Evolutionary conservation across 2,329 filamentous ascomycete genomes (phyloP).

Genomic region (Fusarium tjaetaba): DNA sequence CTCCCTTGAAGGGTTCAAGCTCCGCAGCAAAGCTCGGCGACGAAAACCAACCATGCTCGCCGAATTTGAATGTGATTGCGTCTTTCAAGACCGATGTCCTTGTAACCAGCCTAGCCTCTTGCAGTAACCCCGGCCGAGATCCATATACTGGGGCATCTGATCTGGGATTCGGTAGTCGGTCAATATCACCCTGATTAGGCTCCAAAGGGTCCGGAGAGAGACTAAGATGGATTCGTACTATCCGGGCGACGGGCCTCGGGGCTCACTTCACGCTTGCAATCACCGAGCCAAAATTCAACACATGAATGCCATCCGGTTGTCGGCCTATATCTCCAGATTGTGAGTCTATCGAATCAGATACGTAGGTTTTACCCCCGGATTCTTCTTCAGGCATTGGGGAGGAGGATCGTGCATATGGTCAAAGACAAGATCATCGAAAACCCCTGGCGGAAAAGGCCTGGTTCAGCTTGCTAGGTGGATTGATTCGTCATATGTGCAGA

Average conservation of each 20-base stretch:
- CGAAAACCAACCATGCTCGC: not conserved
- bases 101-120: not conserved
- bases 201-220: not conserved
- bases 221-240: not conserved
- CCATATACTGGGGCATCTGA: not conserved
- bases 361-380: not conserved
- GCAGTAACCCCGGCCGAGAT: not conserved
- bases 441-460: not conserved
- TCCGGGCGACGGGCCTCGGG: not conserved
- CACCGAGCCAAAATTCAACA: fast-evolving
- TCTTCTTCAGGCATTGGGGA: fast-evolving
- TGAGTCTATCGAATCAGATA: not conserved
- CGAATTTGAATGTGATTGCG: not conserved
- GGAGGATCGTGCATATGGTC: not conserved
- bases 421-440: not conserved
- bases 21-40: not conserved
- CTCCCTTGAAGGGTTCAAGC: not conserved
- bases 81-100: not conserved
- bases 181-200: not conserved
- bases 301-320: not conserved
- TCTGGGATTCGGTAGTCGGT: not conserved
- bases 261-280: not conserved
- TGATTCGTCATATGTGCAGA: not conserved
- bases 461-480: not conserved
- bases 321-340: not conserved